Evolutionary conservation across 495 filamentous ascomycete genomes (phyloP).

Genomic region (Friedmanniomyces simplex): DNA sequence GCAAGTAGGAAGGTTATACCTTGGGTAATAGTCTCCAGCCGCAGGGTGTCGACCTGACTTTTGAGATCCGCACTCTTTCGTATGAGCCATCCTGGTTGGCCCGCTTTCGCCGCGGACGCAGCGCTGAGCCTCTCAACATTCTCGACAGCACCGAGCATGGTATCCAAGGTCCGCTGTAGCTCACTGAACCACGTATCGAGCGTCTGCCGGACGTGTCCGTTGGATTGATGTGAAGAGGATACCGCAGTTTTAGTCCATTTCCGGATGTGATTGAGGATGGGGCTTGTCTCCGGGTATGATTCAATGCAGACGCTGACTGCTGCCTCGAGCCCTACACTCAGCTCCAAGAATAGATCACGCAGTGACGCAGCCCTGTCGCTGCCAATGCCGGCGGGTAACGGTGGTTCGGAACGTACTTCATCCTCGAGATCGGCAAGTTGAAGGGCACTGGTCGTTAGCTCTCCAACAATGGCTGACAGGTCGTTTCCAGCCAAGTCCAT

Average conservation of each 20-base stretch:
- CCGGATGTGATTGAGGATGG: not conserved
- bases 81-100: conserved; percentile 7
- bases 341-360: not conserved
- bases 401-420: conserved; percentile 2
- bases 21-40: not conserved
- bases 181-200: not conserved
- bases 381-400: conserved; percentile 12
- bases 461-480: conserved; percentile 11
- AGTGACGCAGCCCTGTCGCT: not conserved
- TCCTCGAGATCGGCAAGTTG: conserved; percentile 5
- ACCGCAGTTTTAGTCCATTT: not conserved
- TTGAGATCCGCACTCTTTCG: not conserved
- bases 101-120: not conserved
- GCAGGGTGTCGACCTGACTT: not conserved
- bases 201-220: not conserved
- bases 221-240: not conserved
- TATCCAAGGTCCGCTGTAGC: conserved; percentile 13
- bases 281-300: not conserved
- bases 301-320: not conserved
- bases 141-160: conserved; percentile 28
- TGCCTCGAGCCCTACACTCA: not conserved
- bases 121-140: conserved; percentile 21
- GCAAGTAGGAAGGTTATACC: not conserved
- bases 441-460: conserved; percentile 7
- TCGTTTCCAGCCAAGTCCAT: conserved; percentile 23